Base-by-base conservation (phyloP, 179 eudicot species). In the Vitellaria paradoxa region DNA sequence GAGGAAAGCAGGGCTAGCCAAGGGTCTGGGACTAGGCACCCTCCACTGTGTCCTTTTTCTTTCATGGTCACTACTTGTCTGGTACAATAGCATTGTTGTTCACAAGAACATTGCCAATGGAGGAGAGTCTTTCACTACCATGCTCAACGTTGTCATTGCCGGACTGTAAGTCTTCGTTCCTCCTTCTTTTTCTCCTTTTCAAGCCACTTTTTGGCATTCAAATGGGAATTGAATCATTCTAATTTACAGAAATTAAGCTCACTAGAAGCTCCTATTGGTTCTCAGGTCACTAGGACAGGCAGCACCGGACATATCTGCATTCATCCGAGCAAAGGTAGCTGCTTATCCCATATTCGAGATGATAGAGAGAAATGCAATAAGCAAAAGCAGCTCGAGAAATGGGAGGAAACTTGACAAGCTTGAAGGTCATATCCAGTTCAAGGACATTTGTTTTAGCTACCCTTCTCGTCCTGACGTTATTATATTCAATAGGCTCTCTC, bases 41-140 rank as follows among this genome's bases (percentile, higher is more conserved):
- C 53, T 92, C 83, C 97, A 93, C 37, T 89, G 85, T 68, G 94
- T 96, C 60, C 93, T 96, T 72, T 96, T 96, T 71, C 96, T 96
- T 52, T 93, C 99, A 1, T 96, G 98, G 99, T 86, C 97, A 57
- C 85, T 93, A 88, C 98, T 96, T 68, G 92, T 93, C 26, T 93
- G 98, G 99, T 96, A 83, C 84, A 91, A 92, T 14, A 93, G 99
- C 85, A 74, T 93, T 3, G 83, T 86, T 66, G 96, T 94, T 69
- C 98, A 93, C 81, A 93, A 93, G 88, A 60, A 75, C 59, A 87
- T 91, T 52, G 96, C 98, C 59, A 92, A 91, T 87, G 99, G 99
- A 62, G 99, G 99, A 65, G 97, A 93, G 6, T 88, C 97, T 62
- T 96, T 96, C 88, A 92, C 98, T 82, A 96, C 99, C 50, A 96